phyloP scores from a whole-genome alignment of 2,329 filamentous ascomycete species.

The Colletotrichum sp. region DNA sequence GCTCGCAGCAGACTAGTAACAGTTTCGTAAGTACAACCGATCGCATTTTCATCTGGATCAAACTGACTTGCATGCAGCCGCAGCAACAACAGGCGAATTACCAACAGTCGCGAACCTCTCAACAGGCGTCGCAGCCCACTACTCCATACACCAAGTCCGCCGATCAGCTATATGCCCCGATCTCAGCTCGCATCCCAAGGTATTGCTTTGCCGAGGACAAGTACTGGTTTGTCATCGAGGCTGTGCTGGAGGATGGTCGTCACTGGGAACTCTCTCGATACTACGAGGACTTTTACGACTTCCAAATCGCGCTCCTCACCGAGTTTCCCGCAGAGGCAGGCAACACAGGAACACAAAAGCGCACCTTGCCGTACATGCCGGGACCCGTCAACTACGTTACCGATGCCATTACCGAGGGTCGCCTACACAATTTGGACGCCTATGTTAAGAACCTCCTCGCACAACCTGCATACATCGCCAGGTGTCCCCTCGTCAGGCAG shows the following conservation, averaged over 20 bases:
- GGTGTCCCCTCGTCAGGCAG: conserved; percentile 82
- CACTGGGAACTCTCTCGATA: conserved; percentile 94
- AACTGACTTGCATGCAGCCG: not conserved
- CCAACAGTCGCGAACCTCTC: conserved; percentile 26
- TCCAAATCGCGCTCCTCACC: conserved; percentile 93
- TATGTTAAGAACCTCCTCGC: conserved; percentile 92
- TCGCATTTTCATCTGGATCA: not conserved
- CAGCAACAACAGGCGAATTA: conserved; percentile 29
- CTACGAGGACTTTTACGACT: conserved; percentile 99
- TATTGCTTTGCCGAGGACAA: conserved; percentile 98
- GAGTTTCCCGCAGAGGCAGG: conserved; percentile 93
- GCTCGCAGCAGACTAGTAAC: conserved; percentile 45
- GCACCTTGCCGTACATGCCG: conserved; percentile 95
- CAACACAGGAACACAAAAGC: conserved; percentile 77
- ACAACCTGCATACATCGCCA: conserved; percentile 83
- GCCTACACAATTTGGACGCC: conserved; percentile 89
- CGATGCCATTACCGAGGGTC: conserved; percentile 93
- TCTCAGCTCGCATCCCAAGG: conserved; percentile 83
- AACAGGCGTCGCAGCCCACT: conserved; percentile 43
- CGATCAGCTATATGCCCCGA: conserved; percentile 71
- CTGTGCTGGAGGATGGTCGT: conserved; percentile 84
- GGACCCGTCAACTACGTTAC: conserved; percentile 97
- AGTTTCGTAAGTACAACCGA: conserved; percentile 47
- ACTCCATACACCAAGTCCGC: conserved; percentile 44
- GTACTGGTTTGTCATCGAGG: conserved; percentile 98